Evolutionary conservation across 2,329 filamentous ascomycete species (phyloP), one percentile per base, ranked within the genome.

Genomic region (Diaporthe ilicicola): DNA sequence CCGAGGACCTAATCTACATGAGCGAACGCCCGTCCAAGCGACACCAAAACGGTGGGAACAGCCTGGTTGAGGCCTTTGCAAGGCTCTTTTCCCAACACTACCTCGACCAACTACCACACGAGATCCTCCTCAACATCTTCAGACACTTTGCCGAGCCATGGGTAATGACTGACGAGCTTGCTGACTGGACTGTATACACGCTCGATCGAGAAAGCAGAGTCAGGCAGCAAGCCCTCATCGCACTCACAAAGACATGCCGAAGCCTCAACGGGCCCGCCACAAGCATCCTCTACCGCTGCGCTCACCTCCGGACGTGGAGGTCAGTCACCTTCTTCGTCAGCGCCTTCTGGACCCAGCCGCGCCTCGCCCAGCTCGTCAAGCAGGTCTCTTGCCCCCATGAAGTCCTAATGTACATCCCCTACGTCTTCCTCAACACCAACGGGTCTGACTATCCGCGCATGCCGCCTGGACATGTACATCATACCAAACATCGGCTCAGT

Each of bases 71-170:
- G 1, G 59, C 42, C 29, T 64, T 50, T 17, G 15, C 29, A 13
- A 64, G 50, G n/a, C 59, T 64, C 15, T 4, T 64, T 10, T 50
- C 59, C 8, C 29, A 48, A 27, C n/a, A 29, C n/a, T 34, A 10
- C n/a, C 44, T 67, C 15, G 34, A 67, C 17, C 8, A 37, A 1
- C 24, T 67, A 8, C 51, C 65, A 8, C 51, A 67, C 5, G 65
- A 67, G 42, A 29, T 67, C 42, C 65, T 67, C 39, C 65, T 67
- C 39, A 48, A 29, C 7, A 48, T 56, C 51, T 24, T 67, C 42
- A 9, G 48, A 12, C 4, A 67, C 37, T 56, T 67, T 15, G 65
- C 51, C 10, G 65, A 56, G 27, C 39, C 65, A 24, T 67, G 65
- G 65, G 51, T 37, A 13, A 27, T 56, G 5, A 50, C 51, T 22